Base-by-base conservation (phyloP, 768 basidiomycete species). In the Glaciozyma antarctica region DNA sequence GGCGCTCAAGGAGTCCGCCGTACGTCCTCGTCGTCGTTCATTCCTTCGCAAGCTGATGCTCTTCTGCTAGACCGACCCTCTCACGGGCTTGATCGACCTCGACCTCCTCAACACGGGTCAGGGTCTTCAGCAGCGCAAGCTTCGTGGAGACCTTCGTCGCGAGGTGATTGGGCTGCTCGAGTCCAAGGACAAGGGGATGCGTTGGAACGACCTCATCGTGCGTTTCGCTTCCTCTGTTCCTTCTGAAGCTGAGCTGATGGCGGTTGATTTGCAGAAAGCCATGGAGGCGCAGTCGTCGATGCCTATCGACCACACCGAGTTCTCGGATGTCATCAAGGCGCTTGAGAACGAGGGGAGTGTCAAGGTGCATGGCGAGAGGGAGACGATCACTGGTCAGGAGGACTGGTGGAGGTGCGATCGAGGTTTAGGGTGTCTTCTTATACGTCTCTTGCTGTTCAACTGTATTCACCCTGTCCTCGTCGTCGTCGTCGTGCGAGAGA, bases 51-150 rank as follows among this genome's bases (percentile, higher is more conserved):
- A 22, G 13, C 16, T 19, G 30, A n/a, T 24, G 43, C 15, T 17
- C 34, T 10, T 7, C 21, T 6, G 0, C 7, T 38, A 64, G 61
- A 71, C 69, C 22, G 69, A 71, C 58, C 66, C 69, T 4, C 49
- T 63, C 34, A 68, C 70, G 7, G 70, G 70, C 10, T 45, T 72
- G 49, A 94, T 97, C 74, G 93, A 98, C 76, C 88, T 97, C 84
- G 89, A 92, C 61, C 76, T 99, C 74, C 82, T 99, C 71, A 93
- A 91, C 75, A 93, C 91, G 3, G 95, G 95, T 3, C 90, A 91
- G 5, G 90, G 89, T 3, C 81, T 84, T 59, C 88, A 91, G 30
- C 88, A 93, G 78, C 81, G 91, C 71, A 86, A 85, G 76, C 73
- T 94, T 77, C 82, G 85, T 53, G 89, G 88, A n/a, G 93, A 95